Conservation (phyloP, 768 basidiomycete species). For the Suillus cothurnatus region DNA sequence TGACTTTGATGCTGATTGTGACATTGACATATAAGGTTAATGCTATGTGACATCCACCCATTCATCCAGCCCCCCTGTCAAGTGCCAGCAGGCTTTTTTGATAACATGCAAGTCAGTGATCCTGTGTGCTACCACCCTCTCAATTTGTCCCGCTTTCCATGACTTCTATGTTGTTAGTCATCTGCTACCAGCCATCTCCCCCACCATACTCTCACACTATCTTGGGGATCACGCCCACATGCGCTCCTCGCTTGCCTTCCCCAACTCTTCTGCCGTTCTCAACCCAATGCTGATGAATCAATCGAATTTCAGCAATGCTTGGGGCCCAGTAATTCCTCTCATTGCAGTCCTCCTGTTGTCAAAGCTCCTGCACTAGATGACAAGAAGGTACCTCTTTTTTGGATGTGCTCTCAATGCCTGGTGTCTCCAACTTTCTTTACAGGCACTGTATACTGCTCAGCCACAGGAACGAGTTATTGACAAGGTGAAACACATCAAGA, state of each 20-base stretch:
- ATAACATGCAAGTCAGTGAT: neutral
- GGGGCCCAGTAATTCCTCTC: neutral
- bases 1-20: no score
- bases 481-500: neutral
- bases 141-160: neutral
- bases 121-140: neutral
- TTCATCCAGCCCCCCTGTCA: no score
- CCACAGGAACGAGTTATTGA: neutral
- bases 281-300: neutral
- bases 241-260: neutral
- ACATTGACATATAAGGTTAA: no score
- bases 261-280: neutral
- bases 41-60: no score
- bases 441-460: neutral
- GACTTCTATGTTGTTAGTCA: neutral
- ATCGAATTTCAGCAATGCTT: neutral
- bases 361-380: neutral
- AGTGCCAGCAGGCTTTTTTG: no score
- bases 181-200: neutral
- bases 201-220: neutral
- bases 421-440: neutral
- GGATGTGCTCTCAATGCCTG: neutral
- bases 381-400: neutral
- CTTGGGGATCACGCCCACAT: neutral
- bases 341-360: neutral